Evolutionary conservation across 2,329 filamentous ascomycete genomes (phyloP).

Genomic region (Hypoxylon sp.): DNA sequence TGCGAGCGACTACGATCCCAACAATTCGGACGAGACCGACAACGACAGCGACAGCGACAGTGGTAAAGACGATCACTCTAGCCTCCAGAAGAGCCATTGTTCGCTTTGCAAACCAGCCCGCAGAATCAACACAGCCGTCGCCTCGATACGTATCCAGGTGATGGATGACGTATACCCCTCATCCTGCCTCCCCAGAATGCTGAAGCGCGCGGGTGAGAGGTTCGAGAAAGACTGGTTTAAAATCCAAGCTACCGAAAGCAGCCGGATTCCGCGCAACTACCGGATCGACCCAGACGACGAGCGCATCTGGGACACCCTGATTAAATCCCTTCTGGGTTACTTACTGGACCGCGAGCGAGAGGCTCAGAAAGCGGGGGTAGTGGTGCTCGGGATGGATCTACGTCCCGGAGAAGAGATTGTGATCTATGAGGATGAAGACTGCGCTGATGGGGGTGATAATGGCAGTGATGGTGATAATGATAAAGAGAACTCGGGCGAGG

Average conservation of each 20-base stretch:
- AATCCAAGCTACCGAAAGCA: background rate
- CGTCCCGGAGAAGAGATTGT: background rate
- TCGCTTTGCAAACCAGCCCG: background rate
- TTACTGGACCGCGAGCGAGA: background rate
- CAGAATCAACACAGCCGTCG: background rate
- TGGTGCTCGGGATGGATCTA: background rate
- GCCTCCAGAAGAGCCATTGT: background rate
- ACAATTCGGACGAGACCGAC: background rate
- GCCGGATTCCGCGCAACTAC: background rate
- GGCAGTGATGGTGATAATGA: background rate
- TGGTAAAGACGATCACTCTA: background rate
- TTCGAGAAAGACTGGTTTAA: background rate
- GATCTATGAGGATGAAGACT: background rate
- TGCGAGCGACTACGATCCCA: background rate
- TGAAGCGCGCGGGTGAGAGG: background rate
- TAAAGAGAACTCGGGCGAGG: background rate
- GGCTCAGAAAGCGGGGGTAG: background rate
- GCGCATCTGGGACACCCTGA: background rate
- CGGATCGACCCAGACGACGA: background rate
- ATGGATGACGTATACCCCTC: background rate
- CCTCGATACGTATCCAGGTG: background rate
- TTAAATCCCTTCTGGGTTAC: background rate
- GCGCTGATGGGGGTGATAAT: no score
- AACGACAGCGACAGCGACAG: background rate
- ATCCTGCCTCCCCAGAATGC: background rate